These are phyloP conservation scores for Globisporangium emineosum DNA, from an alignment of 352 stramenopile species.

Conservation along the genomic window DNA sequence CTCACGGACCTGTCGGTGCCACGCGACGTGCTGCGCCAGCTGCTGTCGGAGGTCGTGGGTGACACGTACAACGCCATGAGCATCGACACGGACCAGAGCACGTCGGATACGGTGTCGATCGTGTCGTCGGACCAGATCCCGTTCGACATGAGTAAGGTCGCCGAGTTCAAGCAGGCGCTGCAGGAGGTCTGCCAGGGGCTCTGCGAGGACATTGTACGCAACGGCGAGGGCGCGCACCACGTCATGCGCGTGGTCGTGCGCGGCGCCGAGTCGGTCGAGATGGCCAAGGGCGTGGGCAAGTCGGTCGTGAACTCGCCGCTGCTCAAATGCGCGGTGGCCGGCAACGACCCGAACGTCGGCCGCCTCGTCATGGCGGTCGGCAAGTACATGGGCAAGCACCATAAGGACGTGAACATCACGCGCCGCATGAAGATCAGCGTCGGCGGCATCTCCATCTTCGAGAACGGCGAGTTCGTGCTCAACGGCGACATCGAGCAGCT, in stretches of 20 bases:
- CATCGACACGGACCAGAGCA: constrained; percentile 98
- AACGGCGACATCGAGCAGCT: constrained; percentile 91
- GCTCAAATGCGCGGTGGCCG: constrained; percentile 97
- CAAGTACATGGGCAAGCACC: constrained; percentile 95
- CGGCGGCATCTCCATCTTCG: constrained; percentile 92
- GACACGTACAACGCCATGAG: constrained; percentile 93
- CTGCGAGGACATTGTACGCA: constrained; percentile 97
- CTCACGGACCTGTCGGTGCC: constrained; percentile 86
- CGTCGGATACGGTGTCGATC: constrained; percentile 96
- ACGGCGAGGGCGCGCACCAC: constrained; percentile 97
- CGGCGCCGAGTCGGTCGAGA: constrained; percentile 69
- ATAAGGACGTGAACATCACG: constrained; percentile 77
- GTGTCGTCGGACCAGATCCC: constrained; percentile 93
- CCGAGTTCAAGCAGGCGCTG: constrained; percentile 91
- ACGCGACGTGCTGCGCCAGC: constrained; percentile 71
- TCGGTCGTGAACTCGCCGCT: constrained; percentile 94
- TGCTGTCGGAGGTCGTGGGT: constrained; percentile 77
- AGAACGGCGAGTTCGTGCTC: constrained; percentile 93
- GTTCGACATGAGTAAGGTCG: constrained; percentile 71
- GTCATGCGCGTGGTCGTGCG: constrained; percentile 94
- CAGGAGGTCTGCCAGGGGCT: constrained; percentile 91
- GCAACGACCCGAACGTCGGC: constrained; percentile 98
- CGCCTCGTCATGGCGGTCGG: constrained; percentile 95
- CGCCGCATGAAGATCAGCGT: constrained; percentile 85
- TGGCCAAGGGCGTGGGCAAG: constrained; percentile 89